These are phyloP conservation scores for Debaryomyces subglobosus DNA, from an alignment of 1,139 yeast genomes.

Conservation along the genomic window DNA sequence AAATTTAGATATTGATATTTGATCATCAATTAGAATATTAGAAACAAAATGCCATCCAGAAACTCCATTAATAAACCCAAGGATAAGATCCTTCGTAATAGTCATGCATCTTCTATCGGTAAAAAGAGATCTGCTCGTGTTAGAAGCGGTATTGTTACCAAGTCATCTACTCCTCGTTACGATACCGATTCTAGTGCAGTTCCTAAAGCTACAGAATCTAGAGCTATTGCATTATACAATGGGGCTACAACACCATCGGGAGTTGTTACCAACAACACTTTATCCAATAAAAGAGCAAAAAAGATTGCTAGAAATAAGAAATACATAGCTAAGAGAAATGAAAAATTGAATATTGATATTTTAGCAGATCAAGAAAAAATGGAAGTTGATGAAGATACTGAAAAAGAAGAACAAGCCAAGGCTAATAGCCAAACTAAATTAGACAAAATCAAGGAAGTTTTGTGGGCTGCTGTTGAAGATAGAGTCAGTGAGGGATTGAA, in stretches of 20 bases:
- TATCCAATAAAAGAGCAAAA: slow-evolving; percentile 80
- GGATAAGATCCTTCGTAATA: slow-evolving; percentile 56
- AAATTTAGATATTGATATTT: not conserved
- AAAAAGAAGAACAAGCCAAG: slow-evolving; percentile 21
- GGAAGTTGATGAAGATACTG: slow-evolving; percentile 48
- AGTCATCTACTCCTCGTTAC: slow-evolving; percentile 50
- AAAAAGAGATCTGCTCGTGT: slow-evolving; percentile 61
- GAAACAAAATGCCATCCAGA: slow-evolving; percentile 65
- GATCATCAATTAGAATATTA: not conserved
- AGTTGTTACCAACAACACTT: slow-evolving; percentile 56
- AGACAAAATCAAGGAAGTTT: slow-evolving; percentile 61
- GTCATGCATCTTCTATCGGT: slow-evolving; percentile 56
- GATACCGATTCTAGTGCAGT: slow-evolving; percentile 32
- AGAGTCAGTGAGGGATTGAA: slow-evolving; percentile 44
- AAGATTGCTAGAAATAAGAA: slow-evolving; percentile 80
- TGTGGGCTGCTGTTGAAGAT: slow-evolving; percentile 71
- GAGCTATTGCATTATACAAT: slow-evolving; percentile 65
- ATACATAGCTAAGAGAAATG: slow-evolving; percentile 61
- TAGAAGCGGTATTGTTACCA: slow-evolving; percentile 45
- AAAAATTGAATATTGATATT: slow-evolving; percentile 49
- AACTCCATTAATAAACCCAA: slow-evolving; percentile 82
- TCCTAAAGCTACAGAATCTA: slow-evolving; percentile 54
- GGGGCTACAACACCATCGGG: slow-evolving; percentile 42
- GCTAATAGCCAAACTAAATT: slow-evolving; percentile 28
- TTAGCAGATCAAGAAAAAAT: slow-evolving; percentile 51